phyloP scores from a whole-genome alignment of 169 alveolate genomes.

The Eimeria sp. region DNA sequence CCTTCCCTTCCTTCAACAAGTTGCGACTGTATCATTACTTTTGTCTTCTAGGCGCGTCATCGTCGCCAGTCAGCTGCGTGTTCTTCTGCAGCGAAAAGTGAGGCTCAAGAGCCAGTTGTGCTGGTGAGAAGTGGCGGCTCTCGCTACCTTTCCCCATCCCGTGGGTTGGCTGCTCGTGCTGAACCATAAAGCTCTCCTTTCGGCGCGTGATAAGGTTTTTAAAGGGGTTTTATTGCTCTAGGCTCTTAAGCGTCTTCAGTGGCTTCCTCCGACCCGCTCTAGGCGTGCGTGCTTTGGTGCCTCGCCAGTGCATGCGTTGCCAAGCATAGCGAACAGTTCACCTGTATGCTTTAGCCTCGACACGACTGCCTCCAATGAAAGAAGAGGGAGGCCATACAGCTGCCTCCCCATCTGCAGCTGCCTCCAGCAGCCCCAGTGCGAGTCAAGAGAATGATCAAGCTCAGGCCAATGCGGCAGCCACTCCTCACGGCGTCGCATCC shows the following conservation, averaged over 20 bases:
- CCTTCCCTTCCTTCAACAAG: background rate
- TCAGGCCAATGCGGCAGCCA: constrained; percentile 41
- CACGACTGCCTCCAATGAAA: constrained; percentile 44
- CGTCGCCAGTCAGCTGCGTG: background rate
- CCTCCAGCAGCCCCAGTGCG: constrained; percentile 60
- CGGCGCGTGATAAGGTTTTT: background rate
- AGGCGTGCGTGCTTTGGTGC: background rate
- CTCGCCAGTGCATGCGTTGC: background rate
- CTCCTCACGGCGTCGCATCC: constrained; percentile 33
- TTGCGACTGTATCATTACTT: background rate
- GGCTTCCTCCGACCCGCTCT: background rate
- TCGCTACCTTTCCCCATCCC: background rate
- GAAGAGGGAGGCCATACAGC: constrained; percentile 37
- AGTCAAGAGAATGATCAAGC: constrained; percentile 73
- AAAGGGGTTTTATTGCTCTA: background rate
- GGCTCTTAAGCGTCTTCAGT: background rate
- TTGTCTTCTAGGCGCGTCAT: background rate
- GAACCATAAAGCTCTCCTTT: background rate
- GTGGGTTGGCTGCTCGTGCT: background rate
- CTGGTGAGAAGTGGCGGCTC: background rate
- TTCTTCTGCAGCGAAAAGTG: background rate
- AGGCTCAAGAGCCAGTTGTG: background rate
- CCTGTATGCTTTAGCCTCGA: constrained; percentile 11
- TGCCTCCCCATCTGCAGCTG: constrained; percentile 45
- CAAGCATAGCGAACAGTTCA: background rate